Evolutionary conservation across 306 rosid species (phyloP), one percentile per base, ranked within the genome.

Genomic region (Glycine tomentella): DNA sequence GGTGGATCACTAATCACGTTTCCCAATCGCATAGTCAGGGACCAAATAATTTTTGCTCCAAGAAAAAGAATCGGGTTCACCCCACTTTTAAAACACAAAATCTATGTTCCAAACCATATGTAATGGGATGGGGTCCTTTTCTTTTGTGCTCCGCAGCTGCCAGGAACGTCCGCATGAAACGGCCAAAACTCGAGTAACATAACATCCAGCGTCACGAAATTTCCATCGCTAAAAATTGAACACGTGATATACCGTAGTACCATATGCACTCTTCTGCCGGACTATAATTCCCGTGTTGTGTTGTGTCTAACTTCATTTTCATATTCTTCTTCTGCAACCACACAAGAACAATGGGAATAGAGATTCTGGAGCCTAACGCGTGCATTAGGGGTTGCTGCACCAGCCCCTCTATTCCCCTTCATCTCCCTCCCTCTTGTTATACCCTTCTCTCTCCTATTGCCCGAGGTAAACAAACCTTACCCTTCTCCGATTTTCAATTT

Each of bases 381-480:
- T 95, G 98, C 90, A 76, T 92, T 7, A 87, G 99, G 83, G 99
- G 99, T 25, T 95, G 99, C 91, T 93, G 98, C 72, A 76, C 79
- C 50, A 93, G 94, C 86, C 6, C 77, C 55, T 82, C 88, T 51
- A 91, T 95, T 62, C 98, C 99, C 77, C 92, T 95, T 1, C 98
- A 93, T 82, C 94, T 93, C 55, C 91, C 86, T 63, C 89, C 97
- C 65, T 89, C 99, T 75, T 87, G 94, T 50, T 95, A 78, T 17
- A 16, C 89, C 81, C 88, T 95, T 13, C 85, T 90, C 84, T 90
- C 91, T 14, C 95, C 94, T 17, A 87, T 95, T 84, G 97, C 97
- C 80, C 86, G 89, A 87, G 99, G 98, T 90, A 82, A 77, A 1
- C 8, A 20, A 75, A 76, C 1, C 16, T 71, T 42, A 13, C 58